Conservation (phyloP, 176 grass and related monocot species). For the Stipa capillata region DNA sequence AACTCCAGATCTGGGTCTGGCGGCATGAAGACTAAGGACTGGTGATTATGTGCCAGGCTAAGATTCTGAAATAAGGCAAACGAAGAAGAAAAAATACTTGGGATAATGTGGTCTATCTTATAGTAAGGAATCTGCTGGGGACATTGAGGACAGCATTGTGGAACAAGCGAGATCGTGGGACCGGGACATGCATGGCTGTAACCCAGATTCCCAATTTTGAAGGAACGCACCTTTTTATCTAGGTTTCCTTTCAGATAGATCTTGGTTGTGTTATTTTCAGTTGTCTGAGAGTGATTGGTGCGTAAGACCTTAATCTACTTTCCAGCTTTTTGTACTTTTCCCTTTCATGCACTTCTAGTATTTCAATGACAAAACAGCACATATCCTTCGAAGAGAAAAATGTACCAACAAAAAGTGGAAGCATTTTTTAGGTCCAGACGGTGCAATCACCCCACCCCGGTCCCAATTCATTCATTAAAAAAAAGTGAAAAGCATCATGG, state of each 20-base stretch:
- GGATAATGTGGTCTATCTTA: constrained; percentile 7
- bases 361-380: background rate
- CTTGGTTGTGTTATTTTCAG: constrained; percentile 23
- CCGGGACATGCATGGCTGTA: background rate
- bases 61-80: background rate
- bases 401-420: background rate
- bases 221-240: constrained; percentile 10
- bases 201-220: constrained; percentile 18
- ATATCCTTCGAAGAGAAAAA: background rate
- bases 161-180: constrained; percentile 21
- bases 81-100: too few relatives aligned
- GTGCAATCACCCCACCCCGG: background rate
- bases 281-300: background rate
- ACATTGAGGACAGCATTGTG: constrained; percentile 8
- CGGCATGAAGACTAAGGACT: background rate
- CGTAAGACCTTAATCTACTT: background rate
- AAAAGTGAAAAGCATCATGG: constrained; percentile 6
- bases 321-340: background rate
- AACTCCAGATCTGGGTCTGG: background rate
- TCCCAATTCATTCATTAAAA: background rate
- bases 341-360: background rate
- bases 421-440: background rate
- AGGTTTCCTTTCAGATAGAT: constrained; percentile 18
- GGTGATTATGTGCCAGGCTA: background rate
- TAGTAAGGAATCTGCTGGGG: constrained; percentile 2